Conservation (phyloP, 768 basidiomycete genomes). For the Mycena kentingensis region DNA sequence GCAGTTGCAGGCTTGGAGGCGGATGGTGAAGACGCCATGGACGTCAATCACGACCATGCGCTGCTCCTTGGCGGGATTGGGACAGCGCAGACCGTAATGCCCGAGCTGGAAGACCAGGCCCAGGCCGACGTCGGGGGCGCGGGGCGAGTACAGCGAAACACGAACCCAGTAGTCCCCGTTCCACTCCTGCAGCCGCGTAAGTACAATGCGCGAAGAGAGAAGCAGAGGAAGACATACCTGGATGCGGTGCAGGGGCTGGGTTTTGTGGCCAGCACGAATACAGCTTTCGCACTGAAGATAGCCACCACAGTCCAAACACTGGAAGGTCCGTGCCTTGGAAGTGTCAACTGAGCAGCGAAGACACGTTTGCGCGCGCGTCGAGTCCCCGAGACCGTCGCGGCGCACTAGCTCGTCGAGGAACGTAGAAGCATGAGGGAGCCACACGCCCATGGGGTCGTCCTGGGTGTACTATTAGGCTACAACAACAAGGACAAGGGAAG, state of each 20-base stretch:
- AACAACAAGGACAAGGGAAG: background rate
- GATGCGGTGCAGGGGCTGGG: background rate
- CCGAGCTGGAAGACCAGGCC: no score
- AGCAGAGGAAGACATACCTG: no score
- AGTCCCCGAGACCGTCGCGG: slow-evolving; percentile 3
- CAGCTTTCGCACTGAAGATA: slow-evolving; percentile 1
- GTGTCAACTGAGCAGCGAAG: no score
- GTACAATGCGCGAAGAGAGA: no score
- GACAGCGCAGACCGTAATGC: background rate
- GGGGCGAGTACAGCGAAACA: no score
- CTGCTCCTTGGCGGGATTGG: background rate
- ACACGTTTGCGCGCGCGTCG: no score
- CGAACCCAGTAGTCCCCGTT: no score
- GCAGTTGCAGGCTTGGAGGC: background rate
- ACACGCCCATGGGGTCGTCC: background rate
- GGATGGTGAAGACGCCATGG: background rate
- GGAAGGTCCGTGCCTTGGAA: no score
- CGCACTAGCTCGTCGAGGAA: background rate
- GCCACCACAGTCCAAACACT: no score
- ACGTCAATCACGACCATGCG: background rate
- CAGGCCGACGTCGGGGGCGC: no score
- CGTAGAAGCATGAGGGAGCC: background rate
- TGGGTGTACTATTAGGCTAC: background rate
- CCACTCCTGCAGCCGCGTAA: no score
- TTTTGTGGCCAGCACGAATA: background rate